A percentile compares a stretch with the other conserved stretches of the same genome.
Evolutionary conservation across 2,329 filamentous ascomycete species (phyloP).

Genomic region (Blastomyces parvus): DNA sequence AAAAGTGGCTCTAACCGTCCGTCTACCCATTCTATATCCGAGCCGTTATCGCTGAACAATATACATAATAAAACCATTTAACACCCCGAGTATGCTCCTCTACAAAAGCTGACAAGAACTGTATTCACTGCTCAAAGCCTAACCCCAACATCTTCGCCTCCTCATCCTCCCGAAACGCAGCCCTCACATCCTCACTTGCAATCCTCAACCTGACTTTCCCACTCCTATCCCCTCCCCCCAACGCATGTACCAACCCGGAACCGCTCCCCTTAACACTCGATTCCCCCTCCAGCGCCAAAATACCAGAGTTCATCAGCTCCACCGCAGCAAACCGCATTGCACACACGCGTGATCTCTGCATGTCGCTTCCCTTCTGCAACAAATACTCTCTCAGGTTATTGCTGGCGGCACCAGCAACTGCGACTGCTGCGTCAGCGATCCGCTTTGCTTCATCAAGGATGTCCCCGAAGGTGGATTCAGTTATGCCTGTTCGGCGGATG

Average conservation of each 20-base stretch:
- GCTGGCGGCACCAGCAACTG: slow-evolving; percentile 43
- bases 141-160: slow-evolving; percentile 76
- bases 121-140: slow-evolving; percentile 24
- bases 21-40: neutral
- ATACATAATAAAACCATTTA: neutral
- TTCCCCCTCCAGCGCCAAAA: slow-evolving; percentile 65
- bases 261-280: slow-evolving; percentile 20
- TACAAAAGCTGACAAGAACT: neutral
- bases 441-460: slow-evolving; percentile 76
- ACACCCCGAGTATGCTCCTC: neutral
- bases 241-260: slow-evolving; percentile 35
- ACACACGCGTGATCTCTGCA: slow-evolving; percentile 35
- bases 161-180: slow-evolving; percentile 78
- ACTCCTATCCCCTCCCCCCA: slow-evolving; percentile 66
- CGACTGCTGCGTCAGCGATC: slow-evolving; percentile 43
- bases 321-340: slow-evolving; percentile 64
- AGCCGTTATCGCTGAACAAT: neutral
- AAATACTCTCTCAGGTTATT: slow-evolving; percentile 53
- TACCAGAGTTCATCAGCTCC: slow-evolving; percentile 76
- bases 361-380: slow-evolving; percentile 29
- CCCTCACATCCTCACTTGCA: slow-evolving; percentile 80
- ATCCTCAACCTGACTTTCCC: slow-evolving; percentile 80
- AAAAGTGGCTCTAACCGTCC: neutral
- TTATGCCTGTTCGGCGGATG: slow-evolving; percentile 70
- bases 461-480: slow-evolving; percentile 80